Conservation (phyloP, 108 stramenopile species). For the Nitzschia putrida region DNA sequence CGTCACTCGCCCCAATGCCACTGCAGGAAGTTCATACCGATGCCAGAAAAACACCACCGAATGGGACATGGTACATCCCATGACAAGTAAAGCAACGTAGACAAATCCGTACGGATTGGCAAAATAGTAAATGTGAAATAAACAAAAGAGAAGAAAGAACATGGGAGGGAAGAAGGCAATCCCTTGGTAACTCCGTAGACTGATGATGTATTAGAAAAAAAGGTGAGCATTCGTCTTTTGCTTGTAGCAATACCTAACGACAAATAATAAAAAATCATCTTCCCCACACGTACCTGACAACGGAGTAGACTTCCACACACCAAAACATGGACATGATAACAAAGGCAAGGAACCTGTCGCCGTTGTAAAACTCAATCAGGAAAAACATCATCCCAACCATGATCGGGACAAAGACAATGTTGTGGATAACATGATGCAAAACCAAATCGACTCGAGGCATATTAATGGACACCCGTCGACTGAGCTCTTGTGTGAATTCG, state of each 20-base stretch:
- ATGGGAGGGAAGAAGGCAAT: slow-evolving; percentile 87
- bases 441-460: slow-evolving; percentile 63
- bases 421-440: slow-evolving; percentile 68
- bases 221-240: no score
- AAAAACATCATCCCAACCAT: slow-evolving; percentile 95
- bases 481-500: slow-evolving; percentile 85
- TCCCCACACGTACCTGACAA: slow-evolving; percentile 73
- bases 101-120: slow-evolving; percentile 88
- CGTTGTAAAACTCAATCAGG: slow-evolving; percentile 87
- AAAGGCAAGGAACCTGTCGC: slow-evolving; percentile 91
- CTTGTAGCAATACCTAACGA: no score
- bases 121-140: slow-evolving; percentile 95
- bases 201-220: no score
- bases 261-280: no score
- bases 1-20: slow-evolving; percentile 64
- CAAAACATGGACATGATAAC: slow-evolving; percentile 87
- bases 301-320: slow-evolving; percentile 91
- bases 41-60: slow-evolving; percentile 92
- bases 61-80: slow-evolving; percentile 77
- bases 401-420: slow-evolving; percentile 89
- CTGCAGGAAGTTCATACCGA: slow-evolving; percentile 87
- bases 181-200: slow-evolving; percentile 62
- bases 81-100: slow-evolving; percentile 79
- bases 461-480: slow-evolving; percentile 55
- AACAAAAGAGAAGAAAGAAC: slow-evolving; percentile 85